Base-by-base conservation (phyloP, 2,329 filamentous ascomycete genomes). In the Penicillium aurantiogriseum region DNA sequence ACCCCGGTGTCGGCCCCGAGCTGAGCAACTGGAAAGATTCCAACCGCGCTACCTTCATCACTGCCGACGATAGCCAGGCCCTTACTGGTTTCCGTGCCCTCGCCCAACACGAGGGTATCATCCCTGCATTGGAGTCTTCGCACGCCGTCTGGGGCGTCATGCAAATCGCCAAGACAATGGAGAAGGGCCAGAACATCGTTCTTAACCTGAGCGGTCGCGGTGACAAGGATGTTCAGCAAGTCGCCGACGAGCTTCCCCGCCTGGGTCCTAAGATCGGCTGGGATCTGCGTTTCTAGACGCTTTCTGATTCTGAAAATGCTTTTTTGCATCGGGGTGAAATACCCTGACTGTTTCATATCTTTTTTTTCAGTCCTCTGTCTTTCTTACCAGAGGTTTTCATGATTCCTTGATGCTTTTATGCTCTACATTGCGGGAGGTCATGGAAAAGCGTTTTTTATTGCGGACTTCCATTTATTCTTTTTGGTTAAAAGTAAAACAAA, bases 221-320 rank as follows among this genome's bases (percentile, higher is more conserved):
- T 62, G 94, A 99, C 77, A 99, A 99, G 85, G 94, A 99, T 72
- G 94, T 99, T 58, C 92, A 99, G 84, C 96, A 91, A 69, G 93
- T 99, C 51, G 94, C 94, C 0, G 94, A 99, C 71, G 91, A 96
- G 78, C 78, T 99, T 71, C 93, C 93, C 19, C 89, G 83, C 66
- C 76, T 99, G 61, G 93, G 94, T 0, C 94, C 94, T 8, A 82
- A 89, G 80, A 97, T 99, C 76, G 91, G 82, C 47, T 88, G 85
- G 85, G 84, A 87, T 71, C 69, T 87, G 76, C 79, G 84, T 62
- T 86, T 79, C 71, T 77, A 77, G 69, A 17, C 21, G 2, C 23
- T 31, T 40, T 42, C 9, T 17, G 5, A 2, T 19, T 38, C 7
- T 15, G 11, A 33, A 23, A 11, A 35, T 31, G 8, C 9, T 23